A percentile compares a stretch with the other conserved stretches of the same genome.
Evolutionary conservation across 257 asterid genomes (phyloP).

Genomic region (Ilex asprella): DNA sequence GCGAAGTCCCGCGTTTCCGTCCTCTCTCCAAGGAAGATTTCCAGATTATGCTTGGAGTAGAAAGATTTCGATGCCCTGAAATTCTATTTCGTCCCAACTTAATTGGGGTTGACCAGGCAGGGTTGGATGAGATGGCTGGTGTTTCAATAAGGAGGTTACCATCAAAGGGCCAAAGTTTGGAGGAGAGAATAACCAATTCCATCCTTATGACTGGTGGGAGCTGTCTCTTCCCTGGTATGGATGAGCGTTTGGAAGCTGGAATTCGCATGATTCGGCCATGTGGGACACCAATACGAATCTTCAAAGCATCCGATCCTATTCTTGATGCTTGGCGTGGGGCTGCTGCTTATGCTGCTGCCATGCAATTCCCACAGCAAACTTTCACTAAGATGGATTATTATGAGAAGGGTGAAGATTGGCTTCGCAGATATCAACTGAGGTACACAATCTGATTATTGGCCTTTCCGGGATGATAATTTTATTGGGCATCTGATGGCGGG

Average conservation of each 20-base stretch:
- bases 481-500: too few relatives aligned
- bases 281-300: constrained; percentile 64
- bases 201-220: constrained; percentile 91
- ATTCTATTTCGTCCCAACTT: constrained; percentile 68
- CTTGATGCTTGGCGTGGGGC: constrained; percentile 98
- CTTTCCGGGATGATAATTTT: too few relatives aligned
- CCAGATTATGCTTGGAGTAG: constrained; percentile 78
- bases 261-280: constrained; percentile 73
- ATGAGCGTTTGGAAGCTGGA: constrained; percentile 75
- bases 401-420: constrained; percentile 94
- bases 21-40: constrained; percentile 88
- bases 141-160: constrained; percentile 62
- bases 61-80: constrained; percentile 93
- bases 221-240: constrained; percentile 73
- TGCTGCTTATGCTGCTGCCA: constrained; percentile 52
- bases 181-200: constrained; percentile 59
- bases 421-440: constrained; percentile 49
- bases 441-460: constrained; percentile 34
- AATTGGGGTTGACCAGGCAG: constrained; percentile 87
- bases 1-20: constrained; percentile 68
- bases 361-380: constrained; percentile 59
- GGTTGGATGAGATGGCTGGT: constrained; percentile 88
- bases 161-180: constrained; percentile 28
- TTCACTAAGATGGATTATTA: constrained; percentile 77
- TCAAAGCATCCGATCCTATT: constrained; percentile 59